These are phyloP conservation scores for Fusarium sp. DNA, from an alignment of 2,329 filamentous ascomycete species.

Conservation along the genomic window DNA sequence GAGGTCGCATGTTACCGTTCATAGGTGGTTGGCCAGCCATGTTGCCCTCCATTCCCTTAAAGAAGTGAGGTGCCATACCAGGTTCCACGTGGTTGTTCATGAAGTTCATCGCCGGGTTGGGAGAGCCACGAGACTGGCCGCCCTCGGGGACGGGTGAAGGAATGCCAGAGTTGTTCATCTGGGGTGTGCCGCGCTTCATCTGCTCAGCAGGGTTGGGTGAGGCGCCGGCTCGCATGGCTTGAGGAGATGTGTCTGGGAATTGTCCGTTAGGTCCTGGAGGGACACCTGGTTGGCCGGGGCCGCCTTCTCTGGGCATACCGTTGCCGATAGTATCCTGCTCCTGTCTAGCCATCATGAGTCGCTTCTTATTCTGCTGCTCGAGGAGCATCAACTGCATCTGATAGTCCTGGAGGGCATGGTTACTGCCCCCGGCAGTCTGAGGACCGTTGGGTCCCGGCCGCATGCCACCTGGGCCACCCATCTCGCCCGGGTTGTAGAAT, in stretches of 20 bases:
- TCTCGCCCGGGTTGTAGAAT: slow-evolving; percentile 74
- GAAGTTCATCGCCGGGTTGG: slow-evolving; percentile 72
- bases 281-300: slow-evolving; percentile 66
- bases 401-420: slow-evolving; percentile 87
- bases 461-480: slow-evolving; percentile 69
- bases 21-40: slow-evolving; percentile 59
- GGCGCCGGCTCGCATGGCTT: slow-evolving; percentile 74
- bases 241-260: slow-evolving; percentile 78
- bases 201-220: slow-evolving; percentile 83
- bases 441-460: slow-evolving; percentile 63
- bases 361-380: slow-evolving; percentile 89
- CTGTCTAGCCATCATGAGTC: slow-evolving; percentile 84
- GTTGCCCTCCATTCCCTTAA: slow-evolving; percentile 67
- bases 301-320: slow-evolving; percentile 61
- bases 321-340: slow-evolving; percentile 75
- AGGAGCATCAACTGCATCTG: slow-evolving; percentile 91
- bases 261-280: slow-evolving; percentile 69
- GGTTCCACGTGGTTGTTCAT: slow-evolving; percentile 74
- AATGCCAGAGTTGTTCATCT: slow-evolving; percentile 76
- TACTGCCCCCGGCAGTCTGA: slow-evolving; percentile 67
- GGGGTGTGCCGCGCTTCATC: slow-evolving; percentile 82
- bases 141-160: slow-evolving; percentile 80
- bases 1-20: slow-evolving; percentile 74
- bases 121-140: slow-evolving; percentile 73
- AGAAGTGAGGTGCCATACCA: slow-evolving; percentile 70